phyloP scores from a whole-genome alignment of 192 early-diverging fungal species.

The Thamnidium elegans region DNA sequence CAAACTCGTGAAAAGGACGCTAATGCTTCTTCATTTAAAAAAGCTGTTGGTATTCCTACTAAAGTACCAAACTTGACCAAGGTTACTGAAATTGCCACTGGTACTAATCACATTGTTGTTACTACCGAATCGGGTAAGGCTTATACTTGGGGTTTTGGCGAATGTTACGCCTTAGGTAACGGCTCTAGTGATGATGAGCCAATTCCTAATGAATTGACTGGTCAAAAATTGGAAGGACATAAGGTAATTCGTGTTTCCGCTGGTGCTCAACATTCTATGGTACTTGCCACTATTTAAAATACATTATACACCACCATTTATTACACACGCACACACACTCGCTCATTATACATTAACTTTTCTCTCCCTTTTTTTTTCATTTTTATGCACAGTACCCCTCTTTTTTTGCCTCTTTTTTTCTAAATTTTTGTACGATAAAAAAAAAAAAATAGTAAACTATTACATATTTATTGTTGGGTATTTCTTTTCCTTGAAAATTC shows the following conservation, averaged over 20 bases:
- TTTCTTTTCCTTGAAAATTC: constrained; percentile 43
- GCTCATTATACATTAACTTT: background rate
- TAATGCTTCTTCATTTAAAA: constrained; percentile 41
- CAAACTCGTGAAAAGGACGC: constrained; percentile 4
- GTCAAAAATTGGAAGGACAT: constrained; percentile 68
- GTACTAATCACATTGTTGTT: constrained; percentile 55
- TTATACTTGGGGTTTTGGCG: constrained; percentile 90
- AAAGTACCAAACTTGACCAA: constrained; percentile 41
- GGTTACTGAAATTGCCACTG: constrained; percentile 52
- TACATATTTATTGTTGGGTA: constrained; percentile 15
- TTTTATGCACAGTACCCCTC: background rate
- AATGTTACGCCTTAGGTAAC: constrained; percentile 80
- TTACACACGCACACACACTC: background rate
- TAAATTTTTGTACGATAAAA: too few species aligned
- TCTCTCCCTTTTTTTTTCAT: background rate
- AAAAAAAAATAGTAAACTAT: background rate
- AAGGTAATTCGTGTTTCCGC: constrained; percentile 59
- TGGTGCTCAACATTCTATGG: constrained; percentile 80
- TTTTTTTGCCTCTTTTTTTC: background rate
- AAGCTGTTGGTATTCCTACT: constrained; percentile 58
- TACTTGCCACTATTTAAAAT: constrained; percentile 39
- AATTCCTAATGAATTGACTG: constrained; percentile 56
- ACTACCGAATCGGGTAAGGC: constrained; percentile 56
- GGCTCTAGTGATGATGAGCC: constrained; percentile 72
- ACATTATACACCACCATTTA: background rate